phyloP scores from a whole-genome alignment of 1,284 basidiomycete species.

The Apiotrichum sp. region DNA sequence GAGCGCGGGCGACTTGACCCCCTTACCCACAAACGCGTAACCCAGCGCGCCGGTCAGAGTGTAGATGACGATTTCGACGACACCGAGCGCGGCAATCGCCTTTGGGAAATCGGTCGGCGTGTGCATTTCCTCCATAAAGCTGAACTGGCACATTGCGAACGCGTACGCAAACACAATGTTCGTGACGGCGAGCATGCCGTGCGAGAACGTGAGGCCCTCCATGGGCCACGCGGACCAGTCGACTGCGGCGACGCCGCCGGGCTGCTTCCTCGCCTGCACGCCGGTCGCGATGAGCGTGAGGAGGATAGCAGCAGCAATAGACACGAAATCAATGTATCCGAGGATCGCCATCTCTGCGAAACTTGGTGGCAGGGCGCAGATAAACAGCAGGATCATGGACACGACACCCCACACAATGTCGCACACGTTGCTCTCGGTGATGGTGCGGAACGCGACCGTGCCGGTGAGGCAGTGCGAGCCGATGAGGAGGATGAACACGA shows the following conservation, averaged over 20 bases:
- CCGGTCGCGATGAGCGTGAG: conserved; percentile 35
- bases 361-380: conserved; percentile 13
- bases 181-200: conserved; percentile 33
- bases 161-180: conserved; percentile 33
- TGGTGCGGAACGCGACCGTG: conserved; percentile 12
- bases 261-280: conserved; percentile 12
- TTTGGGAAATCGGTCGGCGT: conserved; percentile 19
- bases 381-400: conserved; percentile 11
- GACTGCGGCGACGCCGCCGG: conserved; percentile 22
- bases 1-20: conserved; percentile 9
- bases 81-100: conserved; percentile 31
- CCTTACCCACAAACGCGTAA: conserved; percentile 13
- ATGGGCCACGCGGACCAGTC: conserved; percentile 27
- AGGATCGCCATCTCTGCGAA: conserved; percentile 28
- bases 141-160: conserved; percentile 17
- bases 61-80: conserved; percentile 22
- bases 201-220: conserved; percentile 23
- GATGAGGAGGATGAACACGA: conserved; percentile 11
- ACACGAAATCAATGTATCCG: conserved; percentile 36
- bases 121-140: conserved; percentile 19
- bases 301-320: conserved; percentile 24
- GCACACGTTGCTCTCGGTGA: conserved; percentile 7
- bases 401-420: conserved; percentile 11
- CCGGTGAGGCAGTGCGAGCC: conserved; percentile 13
- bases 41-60: conserved; percentile 29